These are phyloP conservation scores for Trichoderma asperellum DNA, from an alignment of 2,329 filamentous ascomycete species.

Conservation along the genomic window DNA sequence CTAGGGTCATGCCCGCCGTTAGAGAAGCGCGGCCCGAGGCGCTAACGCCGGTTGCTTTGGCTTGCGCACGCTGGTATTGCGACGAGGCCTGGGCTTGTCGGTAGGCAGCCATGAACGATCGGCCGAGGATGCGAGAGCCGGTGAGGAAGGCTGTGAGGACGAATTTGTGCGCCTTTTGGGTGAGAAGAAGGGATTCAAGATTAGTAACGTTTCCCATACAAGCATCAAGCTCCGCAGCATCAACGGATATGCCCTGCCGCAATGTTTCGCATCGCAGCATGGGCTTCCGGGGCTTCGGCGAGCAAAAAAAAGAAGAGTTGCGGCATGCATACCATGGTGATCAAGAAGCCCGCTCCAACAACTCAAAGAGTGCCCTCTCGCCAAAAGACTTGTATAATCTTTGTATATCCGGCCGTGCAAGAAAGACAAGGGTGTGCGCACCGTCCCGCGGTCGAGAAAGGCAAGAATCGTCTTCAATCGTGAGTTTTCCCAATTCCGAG, in stretches of 20 bases:
- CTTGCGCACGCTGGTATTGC: conserved; percentile 75
- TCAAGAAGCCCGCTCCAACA: conserved; percentile 22
- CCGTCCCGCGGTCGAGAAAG: conserved; percentile 11
- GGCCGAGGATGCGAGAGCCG: conserved; percentile 87
- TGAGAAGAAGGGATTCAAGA: neutral
- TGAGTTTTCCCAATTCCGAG: conserved; percentile 35
- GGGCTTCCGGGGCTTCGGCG: neutral
- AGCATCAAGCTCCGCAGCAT: neutral
- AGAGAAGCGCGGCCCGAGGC: conserved; percentile 56
- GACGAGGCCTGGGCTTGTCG: conserved; percentile 90
- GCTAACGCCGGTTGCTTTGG: conserved; percentile 61
- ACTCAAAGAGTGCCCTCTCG: neutral
- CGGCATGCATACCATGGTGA: conserved; percentile 14
- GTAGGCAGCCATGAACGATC: conserved; percentile 92
- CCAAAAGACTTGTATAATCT: neutral
- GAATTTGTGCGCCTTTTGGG: conserved; percentile 76
- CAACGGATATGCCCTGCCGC: neutral
- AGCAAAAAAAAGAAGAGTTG: conserved; percentile 7
- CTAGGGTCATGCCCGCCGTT: conserved; percentile 80
- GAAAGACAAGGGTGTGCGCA: neutral
- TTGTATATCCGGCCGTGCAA: neutral
- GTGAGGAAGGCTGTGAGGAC: conserved; percentile 90
- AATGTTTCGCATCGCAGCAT: neutral
- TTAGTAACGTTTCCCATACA: neutral
- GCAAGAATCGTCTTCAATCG: neutral